These are phyloP conservation scores for Paradendryphiella salina DNA, from an alignment of 2,329 filamentous ascomycete species.

Conservation along the genomic window DNA sequence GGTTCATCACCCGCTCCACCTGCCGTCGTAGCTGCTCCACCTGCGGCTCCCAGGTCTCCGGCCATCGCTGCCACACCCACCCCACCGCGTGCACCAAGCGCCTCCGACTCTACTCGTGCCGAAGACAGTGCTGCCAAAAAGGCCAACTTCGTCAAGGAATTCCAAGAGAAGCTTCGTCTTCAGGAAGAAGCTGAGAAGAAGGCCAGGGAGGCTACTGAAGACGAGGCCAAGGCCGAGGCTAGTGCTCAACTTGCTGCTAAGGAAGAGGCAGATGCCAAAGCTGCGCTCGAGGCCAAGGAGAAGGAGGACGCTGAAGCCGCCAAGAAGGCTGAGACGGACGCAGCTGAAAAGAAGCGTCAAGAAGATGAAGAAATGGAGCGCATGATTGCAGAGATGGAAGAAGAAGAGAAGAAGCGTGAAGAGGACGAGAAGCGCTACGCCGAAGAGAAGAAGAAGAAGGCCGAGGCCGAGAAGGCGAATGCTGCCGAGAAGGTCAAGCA, in stretches of 20 bases:
- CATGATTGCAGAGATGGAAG: conserved; percentile 67
- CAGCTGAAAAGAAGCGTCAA: conserved; percentile 41
- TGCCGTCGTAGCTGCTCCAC: conserved; percentile 46
- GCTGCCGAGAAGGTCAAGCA: conserved; percentile 52
- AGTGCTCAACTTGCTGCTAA: conserved; percentile 59
- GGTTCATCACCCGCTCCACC: conserved; percentile 47
- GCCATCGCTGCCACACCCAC: conserved; percentile 70
- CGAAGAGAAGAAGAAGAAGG: conserved; percentile 67
- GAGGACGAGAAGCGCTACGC: conserved; percentile 72
- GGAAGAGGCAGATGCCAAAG: conserved; percentile 46
- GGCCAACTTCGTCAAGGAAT: conserved; percentile 66
- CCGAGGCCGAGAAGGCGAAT: conserved; percentile 63
- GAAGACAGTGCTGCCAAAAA: conserved; percentile 68
- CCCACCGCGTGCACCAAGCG: conserved; percentile 69
- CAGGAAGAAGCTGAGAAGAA: conserved; percentile 64
- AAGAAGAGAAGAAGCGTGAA: conserved; percentile 52
- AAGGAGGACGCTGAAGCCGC: conserved; percentile 39
- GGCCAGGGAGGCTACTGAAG: conserved; percentile 50
- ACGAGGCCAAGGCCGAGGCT: conserved; percentile 48
- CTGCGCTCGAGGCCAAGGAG: conserved; percentile 34
- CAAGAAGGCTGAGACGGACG: conserved; percentile 50
- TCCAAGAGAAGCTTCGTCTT: conserved; percentile 57
- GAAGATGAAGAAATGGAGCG: conserved; percentile 55
- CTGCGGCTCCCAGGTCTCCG: conserved; percentile 60
- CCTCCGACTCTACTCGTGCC: conserved; percentile 63